Conservation (phyloP, 2,329 filamentous ascomycete genomes). For the Fusarium devonianum region DNA sequence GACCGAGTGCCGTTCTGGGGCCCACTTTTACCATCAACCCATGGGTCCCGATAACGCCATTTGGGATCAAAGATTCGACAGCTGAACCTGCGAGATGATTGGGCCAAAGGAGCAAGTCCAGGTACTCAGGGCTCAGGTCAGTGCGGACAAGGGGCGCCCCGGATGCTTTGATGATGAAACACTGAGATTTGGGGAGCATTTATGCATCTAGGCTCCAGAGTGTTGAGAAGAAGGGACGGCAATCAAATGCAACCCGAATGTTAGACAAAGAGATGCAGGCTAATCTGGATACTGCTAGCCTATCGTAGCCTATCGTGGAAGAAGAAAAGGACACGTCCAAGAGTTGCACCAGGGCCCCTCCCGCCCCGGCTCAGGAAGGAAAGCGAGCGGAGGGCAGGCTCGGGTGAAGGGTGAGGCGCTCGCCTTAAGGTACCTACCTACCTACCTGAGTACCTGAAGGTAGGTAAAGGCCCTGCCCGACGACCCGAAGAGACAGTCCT, state of each 20-base stretch:
- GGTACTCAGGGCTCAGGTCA: conserved; percentile 24
- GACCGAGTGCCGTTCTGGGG: conserved; percentile 36
- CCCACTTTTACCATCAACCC: conserved; percentile 36
- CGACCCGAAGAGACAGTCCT: conserved; percentile 35
- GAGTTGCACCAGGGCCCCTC: conserved; percentile 10
- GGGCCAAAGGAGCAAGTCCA: conserved; percentile 7
- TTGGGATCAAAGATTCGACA: conserved; percentile 36
- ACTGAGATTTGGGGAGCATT: no score
- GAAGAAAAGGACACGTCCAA: conserved; percentile 1
- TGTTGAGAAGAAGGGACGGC: background rate
- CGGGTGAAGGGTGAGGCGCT: conserved; percentile 3
- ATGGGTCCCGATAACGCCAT: conserved; percentile 43
- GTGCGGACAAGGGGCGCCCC: conserved; percentile 14
- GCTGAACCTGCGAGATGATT: conserved; percentile 27
- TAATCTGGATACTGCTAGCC: background rate
- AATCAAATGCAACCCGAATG: background rate
- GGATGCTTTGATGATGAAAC: background rate
- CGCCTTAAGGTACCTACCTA: no score
- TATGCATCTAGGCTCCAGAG: no score
- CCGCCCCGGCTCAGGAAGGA: conserved; percentile 21
- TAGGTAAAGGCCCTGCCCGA: conserved; percentile 30
- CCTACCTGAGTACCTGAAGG: no score
- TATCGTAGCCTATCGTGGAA: conserved; percentile 1
- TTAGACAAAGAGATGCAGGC: background rate
- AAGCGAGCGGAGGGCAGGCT: conserved; percentile 15